Conservation (phyloP, 805 yeast species). For the Monosporozyma unispora region DNA sequence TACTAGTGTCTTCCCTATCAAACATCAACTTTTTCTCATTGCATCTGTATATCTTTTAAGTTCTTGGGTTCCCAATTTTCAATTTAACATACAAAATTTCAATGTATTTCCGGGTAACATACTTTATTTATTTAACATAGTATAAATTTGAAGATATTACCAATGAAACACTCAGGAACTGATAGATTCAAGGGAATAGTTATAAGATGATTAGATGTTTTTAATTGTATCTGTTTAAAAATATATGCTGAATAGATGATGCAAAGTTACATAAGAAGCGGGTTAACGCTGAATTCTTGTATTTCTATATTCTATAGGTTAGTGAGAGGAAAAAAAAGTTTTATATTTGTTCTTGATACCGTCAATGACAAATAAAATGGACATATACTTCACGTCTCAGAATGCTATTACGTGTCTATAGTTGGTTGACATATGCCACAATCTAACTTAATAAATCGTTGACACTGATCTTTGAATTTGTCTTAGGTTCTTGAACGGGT, state of each 20-base stretch:
- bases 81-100: not conserved
- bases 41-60: not conserved
- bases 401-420: not conserved
- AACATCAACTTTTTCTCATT: not conserved
- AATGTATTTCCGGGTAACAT: not conserved
- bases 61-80: not conserved
- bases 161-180: not conserved
- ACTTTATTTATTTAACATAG: not conserved
- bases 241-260: not conserved
- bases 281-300: not conserved
- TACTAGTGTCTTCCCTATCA: not conserved
- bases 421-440: not conserved
- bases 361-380: not conserved
- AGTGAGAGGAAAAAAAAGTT: not conserved
- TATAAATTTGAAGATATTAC: not conserved
- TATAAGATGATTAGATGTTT: not conserved
- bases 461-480: not conserved
- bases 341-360: not conserved
- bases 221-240: not conserved
- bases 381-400: not conserved
- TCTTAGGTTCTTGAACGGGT: not conserved
- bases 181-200: not conserved
- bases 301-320: not conserved
- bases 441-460: not conserved
- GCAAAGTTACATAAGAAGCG: not conserved